phyloP scores from a whole-genome alignment of 495 filamentous ascomycete genomes.

The Trichoderma virens region DNA sequence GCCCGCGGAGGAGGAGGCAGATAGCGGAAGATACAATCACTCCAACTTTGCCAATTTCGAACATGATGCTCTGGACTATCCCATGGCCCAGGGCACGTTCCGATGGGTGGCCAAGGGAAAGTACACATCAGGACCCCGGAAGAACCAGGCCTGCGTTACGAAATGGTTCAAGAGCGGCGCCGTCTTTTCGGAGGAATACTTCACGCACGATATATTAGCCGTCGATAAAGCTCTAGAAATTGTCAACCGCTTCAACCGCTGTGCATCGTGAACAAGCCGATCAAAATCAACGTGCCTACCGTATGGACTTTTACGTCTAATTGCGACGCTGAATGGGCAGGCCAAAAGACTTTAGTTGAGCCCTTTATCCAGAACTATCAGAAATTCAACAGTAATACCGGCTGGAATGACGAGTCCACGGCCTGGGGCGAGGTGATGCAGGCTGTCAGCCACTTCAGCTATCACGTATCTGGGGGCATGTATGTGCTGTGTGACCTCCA shows the following conservation, averaged over 20 bases:
- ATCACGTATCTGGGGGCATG: conserved; percentile 27
- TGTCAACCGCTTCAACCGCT: conserved; percentile 27
- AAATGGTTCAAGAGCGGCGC: conserved; percentile 31
- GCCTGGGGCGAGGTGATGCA: conserved; percentile 29
- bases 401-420: conserved; percentile 21
- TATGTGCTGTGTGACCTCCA: conserved; percentile 34
- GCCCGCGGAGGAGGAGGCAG: conserved; percentile 13
- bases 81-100: conserved; percentile 26
- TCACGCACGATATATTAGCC: conserved; percentile 27
- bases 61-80: conserved; percentile 10
- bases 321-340: conserved; percentile 1
- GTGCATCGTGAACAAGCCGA: conserved; percentile 18
- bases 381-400: conserved; percentile 38
- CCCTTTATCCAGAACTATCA: conserved; percentile 32
- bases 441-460: conserved; percentile 37
- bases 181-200: conserved; percentile 24
- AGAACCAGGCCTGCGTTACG: conserved; percentile 23
- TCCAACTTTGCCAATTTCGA: background rate
- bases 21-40: conserved; percentile 22
- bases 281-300: conserved; percentile 27
- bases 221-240: conserved; percentile 27
- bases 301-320: conserved; percentile 19
- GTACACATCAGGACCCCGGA: conserved; percentile 20
- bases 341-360: conserved; percentile 19
- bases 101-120: conserved; percentile 25